Evolutionary conservation across 148 eudicot genomes (phyloP).

Genomic region (Vaccinium macrocarpon): DNA sequence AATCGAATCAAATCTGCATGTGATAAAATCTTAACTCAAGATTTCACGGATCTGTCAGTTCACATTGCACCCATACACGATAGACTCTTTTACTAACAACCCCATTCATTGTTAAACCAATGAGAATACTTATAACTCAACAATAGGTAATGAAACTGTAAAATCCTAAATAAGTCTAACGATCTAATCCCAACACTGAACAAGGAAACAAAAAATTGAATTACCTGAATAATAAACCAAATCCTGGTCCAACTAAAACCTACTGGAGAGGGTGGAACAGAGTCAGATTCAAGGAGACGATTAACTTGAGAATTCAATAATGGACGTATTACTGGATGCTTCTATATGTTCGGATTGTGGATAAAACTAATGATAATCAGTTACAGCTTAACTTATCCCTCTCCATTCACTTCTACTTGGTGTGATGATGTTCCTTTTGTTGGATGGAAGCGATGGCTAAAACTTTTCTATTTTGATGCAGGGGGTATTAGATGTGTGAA

Average conservation of each 20-base stretch:
- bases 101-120: neutral
- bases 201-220: neutral
- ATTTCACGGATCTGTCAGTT: neutral
- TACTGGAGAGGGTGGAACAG: neutral
- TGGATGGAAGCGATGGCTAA: neutral
- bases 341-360: neutral
- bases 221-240: neutral
- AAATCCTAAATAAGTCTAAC: neutral
- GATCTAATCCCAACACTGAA: neutral
- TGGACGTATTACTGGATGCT: constrained; percentile 5
- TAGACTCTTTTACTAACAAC: no score
- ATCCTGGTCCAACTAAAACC: neutral
- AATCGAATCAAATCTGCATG: neutral
- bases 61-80: neutral
- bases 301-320: neutral
- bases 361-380: neutral
- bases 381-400: neutral
- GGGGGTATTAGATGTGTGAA: constrained; percentile 75
- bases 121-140: neutral
- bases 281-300: neutral
- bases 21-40: neutral
- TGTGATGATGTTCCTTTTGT: neutral
- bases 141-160: neutral
- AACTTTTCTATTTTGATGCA: constrained; percentile 12
- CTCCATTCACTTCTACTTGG: neutral